phyloP scores from a whole-genome alignment of 1,139 yeast genomes.

The Taphrina confusa region DNA sequence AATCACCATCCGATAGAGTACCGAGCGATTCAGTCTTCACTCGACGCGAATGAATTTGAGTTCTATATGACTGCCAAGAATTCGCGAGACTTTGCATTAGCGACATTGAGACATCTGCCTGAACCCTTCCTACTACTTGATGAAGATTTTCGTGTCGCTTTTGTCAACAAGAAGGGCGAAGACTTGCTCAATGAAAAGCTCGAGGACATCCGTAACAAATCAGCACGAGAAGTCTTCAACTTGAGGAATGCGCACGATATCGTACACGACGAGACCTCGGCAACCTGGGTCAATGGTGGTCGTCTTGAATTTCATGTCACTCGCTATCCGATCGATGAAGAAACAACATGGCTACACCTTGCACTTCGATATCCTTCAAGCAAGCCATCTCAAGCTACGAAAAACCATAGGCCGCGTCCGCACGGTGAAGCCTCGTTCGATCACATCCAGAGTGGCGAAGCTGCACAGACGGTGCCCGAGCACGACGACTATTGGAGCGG shows the following conservation, averaged over 20 bases:
- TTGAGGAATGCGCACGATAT: slow-evolving; percentile 10
- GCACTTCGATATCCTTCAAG: slow-evolving; percentile 15
- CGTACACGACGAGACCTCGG: slow-evolving; percentile 7
- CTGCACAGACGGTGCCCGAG: neutral
- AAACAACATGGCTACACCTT: slow-evolving; percentile 2
- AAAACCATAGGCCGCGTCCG: neutral
- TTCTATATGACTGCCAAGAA: neutral
- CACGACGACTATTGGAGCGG: slow-evolving; percentile 14
- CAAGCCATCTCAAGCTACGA: neutral
- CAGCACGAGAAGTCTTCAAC: slow-evolving; percentile 3
- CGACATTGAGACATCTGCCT: slow-evolving; percentile 10
- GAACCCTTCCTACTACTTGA: slow-evolving; percentile 16
- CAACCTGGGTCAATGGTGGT: slow-evolving; percentile 18
- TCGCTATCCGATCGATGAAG: slow-evolving; percentile 1
- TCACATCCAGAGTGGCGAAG: neutral
- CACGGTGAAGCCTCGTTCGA: slow-evolving; percentile 11
- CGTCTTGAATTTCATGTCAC: slow-evolving; percentile 5
- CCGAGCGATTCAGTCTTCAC: too few species aligned
- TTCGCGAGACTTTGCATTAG: slow-evolving; percentile 8
- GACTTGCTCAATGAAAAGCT: neutral
- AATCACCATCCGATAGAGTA: too few species aligned
- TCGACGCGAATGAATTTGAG: too few species aligned
- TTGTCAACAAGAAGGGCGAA: slow-evolving; percentile 11
- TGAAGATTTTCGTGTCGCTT: slow-evolving; percentile 1
- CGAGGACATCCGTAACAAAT: neutral